Base-by-base conservation (phyloP, 2,329 filamentous ascomycete species). In the Aspergillus pseudoglaucus region DNA sequence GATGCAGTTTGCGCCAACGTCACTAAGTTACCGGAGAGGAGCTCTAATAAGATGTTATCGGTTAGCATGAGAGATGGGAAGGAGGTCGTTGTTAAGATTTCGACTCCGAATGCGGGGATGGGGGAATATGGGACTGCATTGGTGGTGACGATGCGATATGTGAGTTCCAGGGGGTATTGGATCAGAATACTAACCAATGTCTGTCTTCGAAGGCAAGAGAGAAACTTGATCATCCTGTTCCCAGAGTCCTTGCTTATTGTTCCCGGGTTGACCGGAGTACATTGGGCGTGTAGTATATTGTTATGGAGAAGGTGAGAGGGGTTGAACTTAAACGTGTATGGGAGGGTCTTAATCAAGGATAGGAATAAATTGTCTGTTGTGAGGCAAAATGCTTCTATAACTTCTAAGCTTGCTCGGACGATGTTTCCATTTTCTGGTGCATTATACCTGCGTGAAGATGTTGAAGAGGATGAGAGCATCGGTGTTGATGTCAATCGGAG, bases 221-320 rank as follows among this genome's bases (percentile, higher is more conserved):
- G 7, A 47, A 43, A 4, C 44, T 54, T 18, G 30, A 43, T 7
- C 18, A 50, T 17, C 53, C 51, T 45, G 48, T 53, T 22, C 48
- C 53, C 7, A 44, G 39, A 38, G 39, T 50, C 12, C 47, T 51
- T 5, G 12, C 30, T 3, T 50, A 48, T 25, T 50, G 47, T 37
- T 50, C 47, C 23, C 35, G 43, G 7, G 22, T 22, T 5, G 22
- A 41, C 42, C 30, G 33, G 27, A 54, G 47, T 30, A 41, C 40
- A 30, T 41, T 54, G 15, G 47, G 46, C n/a, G 14, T 38, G 9
- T 50, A 54, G 39, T 52, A 52, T 23, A 52, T 52, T 18, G 27
- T 54, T n/a, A 52, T 54, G 47, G 50, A 52, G 30, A 53, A 49
- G 22, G 43, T 46, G 22, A 27, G 10, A 17, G 47, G 47, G 2